These are phyloP conservation scores for Albophoma yamanashiensis DNA, from an alignment of 2,329 filamentous ascomycete genomes.

Conservation along the genomic window DNA sequence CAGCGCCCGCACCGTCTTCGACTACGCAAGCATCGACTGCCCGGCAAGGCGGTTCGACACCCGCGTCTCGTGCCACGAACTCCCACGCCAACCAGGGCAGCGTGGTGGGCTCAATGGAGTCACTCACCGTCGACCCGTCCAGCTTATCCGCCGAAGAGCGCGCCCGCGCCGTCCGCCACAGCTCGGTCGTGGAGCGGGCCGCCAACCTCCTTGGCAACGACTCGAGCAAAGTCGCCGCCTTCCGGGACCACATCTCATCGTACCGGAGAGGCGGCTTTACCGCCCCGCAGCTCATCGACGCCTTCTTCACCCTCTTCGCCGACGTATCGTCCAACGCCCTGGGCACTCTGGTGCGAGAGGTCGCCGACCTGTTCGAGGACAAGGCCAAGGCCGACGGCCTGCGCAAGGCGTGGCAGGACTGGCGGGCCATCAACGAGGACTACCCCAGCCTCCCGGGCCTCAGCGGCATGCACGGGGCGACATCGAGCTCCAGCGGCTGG, in stretches of 20 bases:
- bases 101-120: slow-evolving; percentile 5
- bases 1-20: slow-evolving; percentile 22
- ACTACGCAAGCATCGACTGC: slow-evolving; percentile 6
- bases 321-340: slow-evolving; percentile 71
- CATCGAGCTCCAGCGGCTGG: slow-evolving; percentile 48
- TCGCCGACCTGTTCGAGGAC: slow-evolving; percentile 88
- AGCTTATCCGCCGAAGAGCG: slow-evolving; percentile 65
- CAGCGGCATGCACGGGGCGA: slow-evolving; percentile 53
- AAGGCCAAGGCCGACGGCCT: slow-evolving; percentile 61
- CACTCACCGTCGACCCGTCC: slow-evolving; percentile 39
- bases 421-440: slow-evolving; percentile 92
- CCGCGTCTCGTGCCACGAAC: not conserved
- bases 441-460: slow-evolving; percentile 80
- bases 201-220: slow-evolving; percentile 73
- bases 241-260: slow-evolving; percentile 68
- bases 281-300: slow-evolving; percentile 70
- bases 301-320: slow-evolving; percentile 73
- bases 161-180: slow-evolving; percentile 68
- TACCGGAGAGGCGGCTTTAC: slow-evolving; percentile 62
- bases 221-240: slow-evolving; percentile 59
- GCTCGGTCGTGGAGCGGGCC: slow-evolving; percentile 77
- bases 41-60: slow-evolving; percentile 5
- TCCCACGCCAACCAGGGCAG: slow-evolving; percentile 4
- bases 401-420: slow-evolving; percentile 83
- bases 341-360: slow-evolving; percentile 80